Conservation (phyloP, 2,329 filamentous ascomycete species). For the Plectosphaerella cucumerina region DNA sequence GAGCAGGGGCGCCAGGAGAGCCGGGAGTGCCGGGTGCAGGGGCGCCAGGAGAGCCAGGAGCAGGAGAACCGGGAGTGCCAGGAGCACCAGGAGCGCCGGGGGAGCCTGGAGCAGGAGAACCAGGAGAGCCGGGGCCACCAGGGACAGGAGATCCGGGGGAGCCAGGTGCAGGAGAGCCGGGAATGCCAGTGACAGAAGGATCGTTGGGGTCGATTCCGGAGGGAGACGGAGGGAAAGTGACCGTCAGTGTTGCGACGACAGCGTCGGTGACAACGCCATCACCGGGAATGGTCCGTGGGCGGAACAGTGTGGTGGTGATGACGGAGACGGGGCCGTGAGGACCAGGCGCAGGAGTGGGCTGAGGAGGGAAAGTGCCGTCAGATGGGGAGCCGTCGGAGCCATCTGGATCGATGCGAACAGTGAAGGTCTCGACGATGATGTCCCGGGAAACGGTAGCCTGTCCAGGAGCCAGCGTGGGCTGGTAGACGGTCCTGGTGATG, state of each 20-base stretch:
- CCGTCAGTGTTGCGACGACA: slow-evolving; percentile 19
- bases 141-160: background rate
- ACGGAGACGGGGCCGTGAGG: slow-evolving; percentile 1
- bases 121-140: background rate
- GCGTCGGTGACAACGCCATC: slow-evolving; percentile 7
- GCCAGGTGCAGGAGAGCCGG: background rate
- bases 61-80: no score
- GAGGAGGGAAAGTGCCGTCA: background rate
- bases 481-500: slow-evolving; percentile 3
- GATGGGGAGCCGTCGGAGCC: background rate
- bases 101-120: background rate
- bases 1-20: background rate
- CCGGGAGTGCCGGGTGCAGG: background rate
- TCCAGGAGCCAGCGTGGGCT: background rate
- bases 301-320: slow-evolving; percentile 11
- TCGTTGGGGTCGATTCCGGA: background rate
- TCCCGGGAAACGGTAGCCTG: background rate
- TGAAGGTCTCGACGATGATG: slow-evolving; percentile 1
- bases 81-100: background rate
- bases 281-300: slow-evolving; percentile 3
- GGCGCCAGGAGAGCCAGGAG: no score
- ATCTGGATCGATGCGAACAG: background rate
- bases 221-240: slow-evolving; percentile 15
- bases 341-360: background rate
- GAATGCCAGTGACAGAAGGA: slow-evolving; percentile 4